Percentiles rank a stretch among this genome's conserved stretches.
These are phyloP conservation scores for Rhizomucor miehei DNA, from an alignment of 371 early-diverging fungal genomes.

Conservation along the genomic window DNA sequence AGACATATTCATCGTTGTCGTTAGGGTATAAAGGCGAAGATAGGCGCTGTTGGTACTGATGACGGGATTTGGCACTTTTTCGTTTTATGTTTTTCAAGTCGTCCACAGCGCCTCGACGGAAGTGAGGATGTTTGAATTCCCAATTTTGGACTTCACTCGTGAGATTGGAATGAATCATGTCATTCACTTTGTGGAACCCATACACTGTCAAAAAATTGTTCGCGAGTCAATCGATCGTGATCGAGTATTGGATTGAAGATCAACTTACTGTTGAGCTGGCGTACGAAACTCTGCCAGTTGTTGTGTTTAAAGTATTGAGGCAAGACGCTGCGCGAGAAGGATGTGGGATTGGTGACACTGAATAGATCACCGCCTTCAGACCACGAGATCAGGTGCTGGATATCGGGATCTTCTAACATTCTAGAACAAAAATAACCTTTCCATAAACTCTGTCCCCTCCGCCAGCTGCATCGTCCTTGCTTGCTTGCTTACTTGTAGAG, in stretches of 20 bases:
- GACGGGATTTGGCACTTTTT: constrained; percentile 52
- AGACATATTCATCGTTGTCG: constrained; percentile 8
- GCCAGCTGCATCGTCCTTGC: neutral
- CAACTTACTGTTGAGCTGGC: constrained; percentile 77
- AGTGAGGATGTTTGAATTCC: constrained; percentile 71
- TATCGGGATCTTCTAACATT: constrained; percentile 61
- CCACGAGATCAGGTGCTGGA: constrained; percentile 62
- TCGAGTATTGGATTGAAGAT: too few species aligned
- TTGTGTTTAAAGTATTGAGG: constrained; percentile 86
- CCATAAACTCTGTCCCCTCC: neutral
- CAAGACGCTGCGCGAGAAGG: constrained; percentile 53
- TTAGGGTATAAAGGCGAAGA: neutral
- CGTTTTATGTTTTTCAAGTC: constrained; percentile 64
- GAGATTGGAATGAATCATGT: constrained; percentile 59
- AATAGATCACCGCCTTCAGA: constrained; percentile 62
- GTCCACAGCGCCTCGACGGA: constrained; percentile 57
- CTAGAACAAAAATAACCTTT: constrained; percentile 10
- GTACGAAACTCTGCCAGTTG: constrained; percentile 84
- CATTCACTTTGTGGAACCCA: constrained; percentile 61
- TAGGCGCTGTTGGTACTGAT: constrained; percentile 10
- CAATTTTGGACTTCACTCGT: constrained; percentile 61
- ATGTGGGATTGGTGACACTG: constrained; percentile 60
- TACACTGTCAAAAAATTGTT: constrained; percentile 38
- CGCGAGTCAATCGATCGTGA: neutral
- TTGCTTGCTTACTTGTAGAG: constrained; percentile 52